A percentile compares a stretch with the other conserved stretches of the same genome.
These are phyloP conservation scores for Fusarium napiforme DNA, from an alignment of 2,329 filamentous ascomycete species.

Conservation along the genomic window DNA sequence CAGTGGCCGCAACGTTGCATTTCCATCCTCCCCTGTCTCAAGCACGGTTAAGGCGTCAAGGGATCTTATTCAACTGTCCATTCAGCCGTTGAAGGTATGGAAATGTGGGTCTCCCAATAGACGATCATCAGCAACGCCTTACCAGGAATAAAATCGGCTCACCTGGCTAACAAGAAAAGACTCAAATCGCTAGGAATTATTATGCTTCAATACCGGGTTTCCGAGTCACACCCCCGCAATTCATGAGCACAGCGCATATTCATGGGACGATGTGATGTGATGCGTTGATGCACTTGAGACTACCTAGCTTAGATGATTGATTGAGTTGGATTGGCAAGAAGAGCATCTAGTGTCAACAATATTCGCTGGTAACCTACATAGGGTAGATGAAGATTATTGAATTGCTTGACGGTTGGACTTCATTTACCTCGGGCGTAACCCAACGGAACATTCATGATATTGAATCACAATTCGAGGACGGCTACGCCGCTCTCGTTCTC, in stretches of 20 bases:
- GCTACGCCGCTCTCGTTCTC: neutral
- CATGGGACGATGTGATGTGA: neutral
- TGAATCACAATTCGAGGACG: neutral
- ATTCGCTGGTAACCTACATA: slow-evolving; percentile 3
- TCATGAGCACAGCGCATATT: slow-evolving; percentile 11
- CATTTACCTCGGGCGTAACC: neutral
- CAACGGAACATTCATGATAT: neutral
- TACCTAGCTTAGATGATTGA: neutral
- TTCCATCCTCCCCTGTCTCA: neutral
- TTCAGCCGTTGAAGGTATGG: neutral
- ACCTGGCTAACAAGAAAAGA: neutral
- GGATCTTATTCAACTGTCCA: neutral
- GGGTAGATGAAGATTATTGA: slow-evolving; percentile 2
- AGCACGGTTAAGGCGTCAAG: slow-evolving; percentile 28
- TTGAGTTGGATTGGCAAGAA: neutral
- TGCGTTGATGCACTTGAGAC: neutral
- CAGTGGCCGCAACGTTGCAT: slow-evolving; percentile 5
- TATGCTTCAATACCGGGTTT: neutral
- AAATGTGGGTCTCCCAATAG: slow-evolving; percentile 17
- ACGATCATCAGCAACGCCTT: slow-evolving; percentile 2
- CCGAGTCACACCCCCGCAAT: slow-evolving; percentile 6
- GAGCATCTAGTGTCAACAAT: neutral
- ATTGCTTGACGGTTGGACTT: neutral
- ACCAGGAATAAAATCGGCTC: slow-evolving; percentile 5
- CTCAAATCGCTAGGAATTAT: neutral